These are phyloP conservation scores for Scytalidium lignicola DNA, from an alignment of 2,329 filamentous ascomycete genomes.

Conservation along the genomic window DNA sequence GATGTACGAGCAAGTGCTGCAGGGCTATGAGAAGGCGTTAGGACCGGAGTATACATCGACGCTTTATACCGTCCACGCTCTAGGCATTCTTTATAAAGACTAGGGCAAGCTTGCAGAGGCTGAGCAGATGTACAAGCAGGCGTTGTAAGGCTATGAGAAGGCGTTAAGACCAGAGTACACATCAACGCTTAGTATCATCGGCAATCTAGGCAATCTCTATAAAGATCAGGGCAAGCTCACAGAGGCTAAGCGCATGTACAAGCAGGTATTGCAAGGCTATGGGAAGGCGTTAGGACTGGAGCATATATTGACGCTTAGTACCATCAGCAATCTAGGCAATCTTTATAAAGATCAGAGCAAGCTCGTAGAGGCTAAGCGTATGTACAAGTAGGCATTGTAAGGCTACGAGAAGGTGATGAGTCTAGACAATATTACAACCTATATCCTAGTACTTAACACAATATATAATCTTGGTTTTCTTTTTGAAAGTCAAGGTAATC, in stretches of 20 bases:
- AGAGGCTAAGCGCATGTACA: conserved; percentile 20
- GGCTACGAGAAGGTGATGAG: too few species aligned
- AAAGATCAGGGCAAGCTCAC: conserved; percentile 1
- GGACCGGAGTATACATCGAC: conserved; percentile 11
- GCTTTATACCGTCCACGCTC: conserved; percentile 9
- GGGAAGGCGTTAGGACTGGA: too few species aligned
- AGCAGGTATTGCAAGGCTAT: too few species aligned
- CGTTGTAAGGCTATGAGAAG: conserved; percentile 8
- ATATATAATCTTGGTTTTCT: neutral
- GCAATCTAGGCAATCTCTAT: conserved; percentile 8
- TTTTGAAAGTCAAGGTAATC: neutral
- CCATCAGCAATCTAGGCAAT: too few species aligned
- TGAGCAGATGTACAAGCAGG: conserved; percentile 24
- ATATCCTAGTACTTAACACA: too few species aligned
- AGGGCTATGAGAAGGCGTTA: conserved; percentile 11
- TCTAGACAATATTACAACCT: too few species aligned
- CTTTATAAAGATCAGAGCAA: too few species aligned
- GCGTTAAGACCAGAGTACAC: too few species aligned
- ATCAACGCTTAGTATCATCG: conserved; percentile 6
- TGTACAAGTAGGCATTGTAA: too few species aligned
- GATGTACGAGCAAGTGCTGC: conserved; percentile 13
- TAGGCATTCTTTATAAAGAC: conserved; percentile 8
- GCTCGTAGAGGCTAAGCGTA: too few species aligned
- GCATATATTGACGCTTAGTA: too few species aligned
- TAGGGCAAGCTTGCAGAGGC: conserved; percentile 14